These are phyloP conservation scores for Kondoa malvinella DNA, from an alignment of 768 basidiomycete species.

Conservation along the genomic window DNA sequence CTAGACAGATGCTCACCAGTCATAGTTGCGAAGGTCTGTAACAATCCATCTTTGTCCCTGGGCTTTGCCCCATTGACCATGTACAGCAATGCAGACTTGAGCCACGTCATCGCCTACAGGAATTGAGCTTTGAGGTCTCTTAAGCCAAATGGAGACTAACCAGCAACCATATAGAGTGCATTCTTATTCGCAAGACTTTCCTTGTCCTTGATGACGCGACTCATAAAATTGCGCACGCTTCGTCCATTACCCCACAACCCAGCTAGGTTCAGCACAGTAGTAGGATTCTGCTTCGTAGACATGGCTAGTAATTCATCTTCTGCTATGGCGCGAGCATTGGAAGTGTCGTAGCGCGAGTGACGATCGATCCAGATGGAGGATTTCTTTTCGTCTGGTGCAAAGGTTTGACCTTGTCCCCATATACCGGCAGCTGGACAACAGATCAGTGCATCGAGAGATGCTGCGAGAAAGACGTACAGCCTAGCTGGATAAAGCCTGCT, in stretches of 20 bases:
- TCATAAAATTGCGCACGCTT: slow-evolving; percentile 40
- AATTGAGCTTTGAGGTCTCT: background rate
- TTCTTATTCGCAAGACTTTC: slow-evolving; percentile 43
- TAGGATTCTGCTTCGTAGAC: slow-evolving; percentile 29
- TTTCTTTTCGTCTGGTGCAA: slow-evolving; percentile 19
- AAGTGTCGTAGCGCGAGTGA: slow-evolving; percentile 36
- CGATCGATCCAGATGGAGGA: slow-evolving; percentile 39
- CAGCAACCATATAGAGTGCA: slow-evolving; percentile 48
- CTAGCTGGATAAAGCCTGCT: slow-evolving; percentile 45
- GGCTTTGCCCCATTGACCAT: slow-evolving; percentile 36
- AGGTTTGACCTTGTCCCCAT: slow-evolving; percentile 38
- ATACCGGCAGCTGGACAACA: slow-evolving; percentile 38
- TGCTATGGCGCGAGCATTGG: slow-evolving; percentile 38
- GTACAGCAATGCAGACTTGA: slow-evolving; percentile 46
- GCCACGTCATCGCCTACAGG: slow-evolving; percentile 37
- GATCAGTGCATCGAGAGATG: background rate
- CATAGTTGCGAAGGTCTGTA: background rate
- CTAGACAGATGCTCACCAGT: background rate
- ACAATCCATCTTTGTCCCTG: slow-evolving; percentile 42
- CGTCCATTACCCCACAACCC: slow-evolving; percentile 48
- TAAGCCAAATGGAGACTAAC: slow-evolving; percentile 20
- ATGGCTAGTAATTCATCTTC: slow-evolving; percentile 44
- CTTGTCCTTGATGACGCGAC: slow-evolving; percentile 42
- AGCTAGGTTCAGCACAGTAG: slow-evolving; percentile 46
- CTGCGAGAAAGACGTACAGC: slow-evolving; percentile 26